Evolutionary conservation across 805 yeast genomes (phyloP), one percentile per base, ranked within the genome.

Genomic region (Saccharomycopsis fermentans): DNA sequence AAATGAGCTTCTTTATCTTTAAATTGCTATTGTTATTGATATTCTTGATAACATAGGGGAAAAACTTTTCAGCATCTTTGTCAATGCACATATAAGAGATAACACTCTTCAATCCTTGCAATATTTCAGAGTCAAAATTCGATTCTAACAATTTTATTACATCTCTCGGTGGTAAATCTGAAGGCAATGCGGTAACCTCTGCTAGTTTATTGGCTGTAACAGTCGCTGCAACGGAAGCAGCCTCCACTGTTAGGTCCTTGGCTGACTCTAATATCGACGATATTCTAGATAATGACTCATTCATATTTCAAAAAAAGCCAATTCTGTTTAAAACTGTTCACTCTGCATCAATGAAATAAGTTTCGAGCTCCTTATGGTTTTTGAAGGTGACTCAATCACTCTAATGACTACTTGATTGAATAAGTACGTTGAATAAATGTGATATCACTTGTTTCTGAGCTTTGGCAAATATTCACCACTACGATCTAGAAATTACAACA

Each of bases 41-140:
- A 69, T 90, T 90, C 70, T 91, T 92, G 58, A 94, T 86, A 4
- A 94, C 94, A 66, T 87, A 91, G 0, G 97, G 90, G 74, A 89
- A 92, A 66, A 73, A 79, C 59, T 71, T 74, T 3, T 74, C 63
- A 9, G 78, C 73, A 32, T 79, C 78, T 56, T 74, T 69, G 1
- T 73, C 74, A 21, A 74, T 71, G 0, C 81, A 73, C 66, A 78
- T 71, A 54, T 77, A 64, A 0, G 77, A 69, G 12, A 77, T 73
- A 2, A 87, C 74, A 56, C 81, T 77, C 61, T 82, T 82, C 74
- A 87, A 71, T 0, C 88, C 89, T 19, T 73, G 74, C 54, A 80
- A 73, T 6, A 81, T 74, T 55, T 86, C 90, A 54, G 90, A 74
- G 26, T 86, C 90, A 32, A 77, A 74, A 51, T 87, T 74, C 1